phyloP scores from a whole-genome alignment of 495 filamentous ascomycete species.

The Mycothermus thermophilus region DNA sequence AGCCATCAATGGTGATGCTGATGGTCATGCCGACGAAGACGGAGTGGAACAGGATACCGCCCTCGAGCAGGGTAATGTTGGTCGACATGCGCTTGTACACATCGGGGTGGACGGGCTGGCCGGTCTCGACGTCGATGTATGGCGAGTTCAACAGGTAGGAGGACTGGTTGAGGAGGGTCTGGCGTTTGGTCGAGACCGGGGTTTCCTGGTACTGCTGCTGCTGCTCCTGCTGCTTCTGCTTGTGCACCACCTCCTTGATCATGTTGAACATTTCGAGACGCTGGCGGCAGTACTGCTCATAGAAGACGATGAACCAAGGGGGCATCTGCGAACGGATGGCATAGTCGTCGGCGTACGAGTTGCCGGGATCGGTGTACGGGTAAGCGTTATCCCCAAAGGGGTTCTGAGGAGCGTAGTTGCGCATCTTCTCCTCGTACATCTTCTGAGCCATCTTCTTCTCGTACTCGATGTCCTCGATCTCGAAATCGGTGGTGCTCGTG shows the following conservation, averaged over 20 bases:
- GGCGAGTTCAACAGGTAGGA: constrained; percentile 12
- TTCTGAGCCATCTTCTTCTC: constrained; percentile 30
- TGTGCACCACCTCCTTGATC: constrained; percentile 14
- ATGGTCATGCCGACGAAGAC: constrained; percentile 58
- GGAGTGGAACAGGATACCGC: constrained; percentile 46
- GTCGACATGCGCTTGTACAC: constrained; percentile 36
- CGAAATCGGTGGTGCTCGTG: constrained; percentile 16
- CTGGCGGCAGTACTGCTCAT: constrained; percentile 40
- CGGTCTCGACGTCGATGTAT: constrained; percentile 28
- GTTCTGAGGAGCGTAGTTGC: no score
- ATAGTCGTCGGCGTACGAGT: constrained; percentile 16
- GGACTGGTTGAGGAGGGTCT: constrained; percentile 8
- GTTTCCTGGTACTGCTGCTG: constrained; percentile 1
- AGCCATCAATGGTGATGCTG: constrained; percentile 48
- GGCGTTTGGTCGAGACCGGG: constrained; percentile 10
- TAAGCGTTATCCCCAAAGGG: no score
- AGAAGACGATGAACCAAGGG: constrained; percentile 41
- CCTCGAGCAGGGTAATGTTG: constrained; percentile 42
- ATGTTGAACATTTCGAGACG: constrained; percentile 35
- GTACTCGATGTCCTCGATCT: constrained; percentile 21
- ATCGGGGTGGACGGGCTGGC: constrained; percentile 27
- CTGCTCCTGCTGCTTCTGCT: constrained; percentile 5
- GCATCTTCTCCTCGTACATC: constrained; percentile 21
- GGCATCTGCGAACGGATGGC: constrained; percentile 35
- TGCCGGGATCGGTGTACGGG: no score